Base-by-base conservation (phyloP, 805 yeast species). In the Cyberlindnera japonica region DNA sequence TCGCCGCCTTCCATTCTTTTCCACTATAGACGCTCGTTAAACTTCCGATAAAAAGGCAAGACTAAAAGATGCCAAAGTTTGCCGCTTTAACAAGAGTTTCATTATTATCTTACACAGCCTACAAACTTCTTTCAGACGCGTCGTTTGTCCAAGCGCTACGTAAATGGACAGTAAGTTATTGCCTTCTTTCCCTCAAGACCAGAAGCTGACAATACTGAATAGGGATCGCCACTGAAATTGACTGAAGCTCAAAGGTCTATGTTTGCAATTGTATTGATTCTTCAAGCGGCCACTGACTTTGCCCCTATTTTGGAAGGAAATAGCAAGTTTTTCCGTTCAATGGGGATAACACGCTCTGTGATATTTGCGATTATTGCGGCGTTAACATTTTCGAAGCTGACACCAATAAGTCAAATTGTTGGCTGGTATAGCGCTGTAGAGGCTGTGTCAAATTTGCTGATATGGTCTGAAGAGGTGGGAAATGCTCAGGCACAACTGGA, bases 291-390 rank as follows among this genome's bases (percentile, higher is more conserved):
- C 10, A 22, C 46, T 1, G 46, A 43, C 23, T 33, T 43, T 13
- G 34, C 27, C 9, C 43, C 43, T 9, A 17, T 43, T 25, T 3
- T 43, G n/a, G 46, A 43, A 13, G 43, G 38, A 8, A 43, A 43
- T 13, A 14, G 12, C 19, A 17, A 24, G 26, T 43, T 35, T 25
- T 43, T 43, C 38, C 13, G 10, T 10, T 30, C 36, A 9, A 38
- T 43, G 40, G n/a, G 33, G 13, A 27, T 30, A 20, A 11, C 31
- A 10, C 40, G 46, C 3, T 16, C 21, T 23, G 21, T 30, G 27
- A 4, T 27, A 6, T 38, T 38, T 25, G 10, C 14, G 28, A 6
- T 25, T 12, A 7, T 8, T n/a, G n/a, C n/a, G n/a, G n/a, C n/a
- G n/a, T 25, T 25, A 7, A 9, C n/a, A 13, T 25, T 6, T 25